A percentile compares a stretch with the other conserved stretches of the same genome.
Evolutionary conservation across 495 filamentous ascomycete species (phyloP).

Genomic region (Tuber calosporum): DNA sequence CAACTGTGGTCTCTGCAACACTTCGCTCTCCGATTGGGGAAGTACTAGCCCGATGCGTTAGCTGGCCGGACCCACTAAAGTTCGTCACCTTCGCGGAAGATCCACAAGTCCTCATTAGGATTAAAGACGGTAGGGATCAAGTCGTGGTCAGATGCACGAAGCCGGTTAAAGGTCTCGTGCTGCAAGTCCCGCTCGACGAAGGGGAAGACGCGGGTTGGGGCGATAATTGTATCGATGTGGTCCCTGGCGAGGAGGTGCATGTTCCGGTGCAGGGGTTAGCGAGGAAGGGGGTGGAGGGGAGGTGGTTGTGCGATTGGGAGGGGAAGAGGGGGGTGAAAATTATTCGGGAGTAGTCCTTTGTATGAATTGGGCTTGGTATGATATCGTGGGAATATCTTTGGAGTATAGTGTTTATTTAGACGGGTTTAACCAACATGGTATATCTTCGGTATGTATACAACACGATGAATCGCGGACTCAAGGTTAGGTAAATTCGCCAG

Average conservation of each 20-base stretch:
- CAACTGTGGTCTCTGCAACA: conserved; percentile 49
- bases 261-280: conserved; percentile 48
- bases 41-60: conserved; percentile 67
- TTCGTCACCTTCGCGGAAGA: conserved; percentile 57
- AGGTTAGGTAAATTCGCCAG: background rate
- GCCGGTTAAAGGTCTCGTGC: conserved; percentile 55
- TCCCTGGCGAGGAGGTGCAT: conserved; percentile 52
- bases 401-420: background rate
- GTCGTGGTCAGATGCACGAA: conserved; percentile 50
- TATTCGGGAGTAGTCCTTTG: conserved; percentile 1
- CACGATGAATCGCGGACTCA: background rate
- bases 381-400: background rate
- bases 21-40: conserved; percentile 47
- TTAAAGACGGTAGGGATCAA: conserved; percentile 3
- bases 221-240: conserved; percentile 57
- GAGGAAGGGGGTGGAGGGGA: conserved; percentile 32
- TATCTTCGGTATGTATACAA: background rate
- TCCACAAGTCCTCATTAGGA: conserved; percentile 9
- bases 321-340: conserved; percentile 17
- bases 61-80: conserved; percentile 92
- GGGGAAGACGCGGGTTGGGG: conserved; percentile 47
- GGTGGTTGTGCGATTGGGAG: conserved; percentile 32
- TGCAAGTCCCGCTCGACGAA: conserved; percentile 47
- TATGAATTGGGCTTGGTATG: background rate
- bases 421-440: background rate